Conservation (phyloP, 306 rosid species). For the Delonix regia region DNA sequence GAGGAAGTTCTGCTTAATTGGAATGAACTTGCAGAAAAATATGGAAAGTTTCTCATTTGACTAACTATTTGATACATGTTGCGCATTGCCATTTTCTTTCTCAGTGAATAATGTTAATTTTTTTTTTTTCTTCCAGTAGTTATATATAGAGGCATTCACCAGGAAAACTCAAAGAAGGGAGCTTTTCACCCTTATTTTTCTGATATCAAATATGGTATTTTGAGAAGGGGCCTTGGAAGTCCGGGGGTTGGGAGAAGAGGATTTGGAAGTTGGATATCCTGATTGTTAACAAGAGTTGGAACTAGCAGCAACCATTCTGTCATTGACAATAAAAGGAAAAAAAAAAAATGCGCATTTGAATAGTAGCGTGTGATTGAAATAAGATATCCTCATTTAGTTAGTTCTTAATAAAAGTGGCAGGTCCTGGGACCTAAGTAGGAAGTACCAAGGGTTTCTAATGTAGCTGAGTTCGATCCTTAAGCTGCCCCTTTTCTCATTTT, state of each 20-base stretch:
- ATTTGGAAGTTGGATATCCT: slow-evolving; percentile 4
- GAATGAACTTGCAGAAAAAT: slow-evolving; percentile 80
- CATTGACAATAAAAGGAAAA: neutral
- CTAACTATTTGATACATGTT: neutral
- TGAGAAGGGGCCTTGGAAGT: too few species aligned
- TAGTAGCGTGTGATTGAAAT: neutral
- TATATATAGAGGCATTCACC: neutral
- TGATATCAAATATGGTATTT: neutral
- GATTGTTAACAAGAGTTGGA: neutral
- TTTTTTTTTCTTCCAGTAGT: neutral
- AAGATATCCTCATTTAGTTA: neutral
- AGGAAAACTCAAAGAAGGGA: neutral
- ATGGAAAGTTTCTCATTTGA: slow-evolving; percentile 55
- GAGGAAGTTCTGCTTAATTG: slow-evolving; percentile 86
- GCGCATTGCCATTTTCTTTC: neutral
- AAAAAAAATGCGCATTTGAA: neutral
- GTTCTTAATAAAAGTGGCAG: neutral
- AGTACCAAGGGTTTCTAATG: too few species aligned
- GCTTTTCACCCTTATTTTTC: neutral
- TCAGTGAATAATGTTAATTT: neutral
- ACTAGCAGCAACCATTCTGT: neutral
- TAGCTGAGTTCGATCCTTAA: too few species aligned
- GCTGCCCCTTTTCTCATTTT: too few species aligned
- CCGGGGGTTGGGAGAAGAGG: neutral
- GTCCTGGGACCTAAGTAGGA: too few species aligned